Base-by-base conservation (phyloP, 2,329 filamentous ascomycete genomes). In the Verticillium dahliae region DNA sequence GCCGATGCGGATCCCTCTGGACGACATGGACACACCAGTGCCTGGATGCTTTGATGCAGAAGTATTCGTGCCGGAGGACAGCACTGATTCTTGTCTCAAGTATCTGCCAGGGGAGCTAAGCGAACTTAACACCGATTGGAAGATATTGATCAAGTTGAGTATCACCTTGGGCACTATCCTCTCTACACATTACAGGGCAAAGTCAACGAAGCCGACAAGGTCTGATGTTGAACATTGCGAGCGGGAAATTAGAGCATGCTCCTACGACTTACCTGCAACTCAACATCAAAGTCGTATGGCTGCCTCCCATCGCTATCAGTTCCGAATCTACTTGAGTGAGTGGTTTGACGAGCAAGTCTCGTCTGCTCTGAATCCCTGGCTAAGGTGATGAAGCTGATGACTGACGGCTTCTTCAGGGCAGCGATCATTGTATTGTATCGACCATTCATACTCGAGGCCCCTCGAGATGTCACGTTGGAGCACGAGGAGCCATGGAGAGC, bases 261-360 rank as follows among this genome's bases (percentile, higher is more conserved):
- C 27, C 4, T 31, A 31, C 27, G 27, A 31, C 4, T 31, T 31
- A 31, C 27, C 27, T 31, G 27, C 27, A 31, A 31, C 27, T 31
- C 4, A 31, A 31, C 27, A 31, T 31, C 27, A 31, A 31, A 31
- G 27, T 31, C 27, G 27, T 31, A 5, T 31, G 27, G 27, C 27
- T 31, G 27, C 3, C 27, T 31, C 27, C 27, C 62, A 63, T 3
- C 50, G 60, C 13, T 58, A 63, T 38, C 62, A 63, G 33, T 60
- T 57, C 55, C 60, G 56, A 33, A 58, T 63, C 1, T 63, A 57
- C 14, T 58, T 63, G 62, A 63, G 62, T 63, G 34, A 54, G 60
- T 59, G 7, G 39, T 2, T 45, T 31, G 27, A 31, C 4, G 27
- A 31, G 5, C 27, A 31, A 31, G 27, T 31, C 27, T 31, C 27